These are phyloP conservation scores for Clavispora phyllophila DNA, from an alignment of 805 yeast genomes.

Conservation along the genomic window DNA sequence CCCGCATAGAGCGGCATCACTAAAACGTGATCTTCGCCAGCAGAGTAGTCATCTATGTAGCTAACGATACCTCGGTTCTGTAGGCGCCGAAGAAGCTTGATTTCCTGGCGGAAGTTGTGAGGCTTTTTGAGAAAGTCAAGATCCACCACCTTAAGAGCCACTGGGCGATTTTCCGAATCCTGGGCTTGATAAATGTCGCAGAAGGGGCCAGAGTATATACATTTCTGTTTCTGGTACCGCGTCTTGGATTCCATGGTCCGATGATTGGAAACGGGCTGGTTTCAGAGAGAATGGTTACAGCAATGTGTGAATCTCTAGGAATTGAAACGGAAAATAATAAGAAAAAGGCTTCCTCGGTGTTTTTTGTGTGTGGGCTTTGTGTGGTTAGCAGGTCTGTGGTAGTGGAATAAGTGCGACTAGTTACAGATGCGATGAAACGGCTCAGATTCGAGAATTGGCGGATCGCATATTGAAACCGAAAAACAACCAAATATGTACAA, in stretches of 20 bases:
- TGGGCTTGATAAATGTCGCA: conserved; percentile 28
- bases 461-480: too few relatives aligned
- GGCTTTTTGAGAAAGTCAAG: conserved; percentile 32
- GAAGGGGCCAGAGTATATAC: conserved; percentile 31
- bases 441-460: too few relatives aligned
- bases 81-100: conserved; percentile 21
- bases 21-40: conserved; percentile 29
- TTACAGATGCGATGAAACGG: background rate
- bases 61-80: conserved; percentile 10
- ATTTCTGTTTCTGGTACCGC: conserved; percentile 16
- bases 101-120: conserved; percentile 30
- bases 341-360: too few relatives aligned
- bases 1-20: conserved; percentile 28
- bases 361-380: too few relatives aligned
- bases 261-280: too few relatives aligned
- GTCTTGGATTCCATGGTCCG: background rate
- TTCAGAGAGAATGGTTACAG: too few relatives aligned
- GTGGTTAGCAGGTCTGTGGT: too few relatives aligned
- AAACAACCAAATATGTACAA: too few relatives aligned
- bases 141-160: conserved; percentile 37
- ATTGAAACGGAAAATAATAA: too few relatives aligned
- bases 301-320: too few relatives aligned
- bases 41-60: conserved; percentile 17
- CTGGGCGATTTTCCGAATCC: conserved; percentile 8
- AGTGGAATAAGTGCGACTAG: background rate